Conservation (phyloP, 371 early-diverging fungal species). For the Mucor velutinosus region DNA sequence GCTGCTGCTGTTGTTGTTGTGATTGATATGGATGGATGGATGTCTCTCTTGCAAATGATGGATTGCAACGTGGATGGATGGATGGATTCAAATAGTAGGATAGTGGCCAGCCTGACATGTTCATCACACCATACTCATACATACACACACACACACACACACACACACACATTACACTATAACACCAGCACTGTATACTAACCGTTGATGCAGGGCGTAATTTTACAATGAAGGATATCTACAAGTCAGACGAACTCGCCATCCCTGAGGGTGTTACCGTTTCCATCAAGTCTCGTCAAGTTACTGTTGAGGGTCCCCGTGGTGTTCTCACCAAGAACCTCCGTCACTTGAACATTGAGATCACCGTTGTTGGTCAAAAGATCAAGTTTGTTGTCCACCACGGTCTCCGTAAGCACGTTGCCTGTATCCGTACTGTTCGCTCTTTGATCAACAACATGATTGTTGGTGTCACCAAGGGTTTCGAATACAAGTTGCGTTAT, state of each 20-base stretch:
- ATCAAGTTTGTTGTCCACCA: conserved; percentile 95
- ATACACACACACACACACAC: not conserved
- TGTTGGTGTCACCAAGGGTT: conserved; percentile 99
- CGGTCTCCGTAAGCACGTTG: conserved; percentile 97
- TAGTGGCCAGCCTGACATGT: not conserved
- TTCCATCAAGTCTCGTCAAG: conserved; percentile 74
- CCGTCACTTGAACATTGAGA: conserved; percentile 94
- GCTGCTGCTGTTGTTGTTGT: not conserved
- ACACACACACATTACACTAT: not conserved
- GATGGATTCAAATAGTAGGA: conserved; percentile 2
- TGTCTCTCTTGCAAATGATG: not conserved
- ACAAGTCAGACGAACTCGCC: conserved; percentile 79
- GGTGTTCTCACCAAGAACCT: conserved; percentile 92
- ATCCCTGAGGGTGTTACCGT: conserved; percentile 83
- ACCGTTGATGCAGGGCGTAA: not conserved
- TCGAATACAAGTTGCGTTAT: conserved; percentile 99
- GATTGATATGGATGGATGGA: conserved; percentile 12
- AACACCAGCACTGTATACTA: not conserved
- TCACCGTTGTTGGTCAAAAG: conserved; percentile 52
- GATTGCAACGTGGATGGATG: conserved; percentile 26
- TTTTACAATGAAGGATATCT: conserved; percentile 79
- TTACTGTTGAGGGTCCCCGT: conserved; percentile 86
- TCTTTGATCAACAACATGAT: conserved; percentile 98
- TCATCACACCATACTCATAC: not conserved
- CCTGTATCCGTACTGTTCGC: conserved; percentile 97